Conservation (phyloP, 257 asterid species). For the Solanum verrucosum region DNA sequence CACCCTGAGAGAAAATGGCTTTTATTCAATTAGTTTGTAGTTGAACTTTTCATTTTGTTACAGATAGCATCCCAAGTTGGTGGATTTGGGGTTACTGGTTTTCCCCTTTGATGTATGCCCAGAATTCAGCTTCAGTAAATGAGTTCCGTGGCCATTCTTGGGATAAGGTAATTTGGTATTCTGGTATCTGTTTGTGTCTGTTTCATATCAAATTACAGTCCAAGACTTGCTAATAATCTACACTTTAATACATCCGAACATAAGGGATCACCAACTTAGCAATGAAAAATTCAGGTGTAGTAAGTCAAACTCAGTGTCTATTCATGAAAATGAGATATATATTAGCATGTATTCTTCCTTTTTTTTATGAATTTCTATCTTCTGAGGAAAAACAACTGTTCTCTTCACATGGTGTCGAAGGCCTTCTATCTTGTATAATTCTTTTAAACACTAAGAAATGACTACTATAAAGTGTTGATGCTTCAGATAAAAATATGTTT, state of each 20-base stretch:
- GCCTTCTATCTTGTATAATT: not conserved
- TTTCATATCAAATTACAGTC: not conserved
- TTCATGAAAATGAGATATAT: not conserved
- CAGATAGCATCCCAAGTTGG: slow-evolving; percentile 82
- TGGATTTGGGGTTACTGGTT: slow-evolving; percentile 98
- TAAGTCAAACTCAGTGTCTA: not conserved
- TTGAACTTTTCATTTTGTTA: slow-evolving; percentile 4
- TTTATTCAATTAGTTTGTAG: not conserved
- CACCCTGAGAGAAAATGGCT: not conserved
- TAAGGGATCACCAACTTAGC: not conserved
- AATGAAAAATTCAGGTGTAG: not conserved
- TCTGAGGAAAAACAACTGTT: not conserved
- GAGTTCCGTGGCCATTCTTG: slow-evolving; percentile 83
- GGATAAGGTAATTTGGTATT: slow-evolving; percentile 37
- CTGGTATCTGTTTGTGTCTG: not conserved
- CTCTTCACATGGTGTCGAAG: not conserved
- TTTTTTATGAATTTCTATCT: not conserved
- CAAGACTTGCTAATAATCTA: not conserved
- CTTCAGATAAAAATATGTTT: not conserved
- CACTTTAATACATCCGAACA: not conserved
- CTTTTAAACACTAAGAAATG: not conserved
- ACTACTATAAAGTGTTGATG: not conserved
- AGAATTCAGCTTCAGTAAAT: slow-evolving; percentile 77
- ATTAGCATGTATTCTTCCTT: not conserved
- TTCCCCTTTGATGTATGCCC: slow-evolving; percentile 93